A percentile compares a stretch with the other conserved stretches of the same genome.
Evolutionary conservation across 2,329 filamentous ascomycete species (phyloP).

Genomic region (Fusarium palustre): DNA sequence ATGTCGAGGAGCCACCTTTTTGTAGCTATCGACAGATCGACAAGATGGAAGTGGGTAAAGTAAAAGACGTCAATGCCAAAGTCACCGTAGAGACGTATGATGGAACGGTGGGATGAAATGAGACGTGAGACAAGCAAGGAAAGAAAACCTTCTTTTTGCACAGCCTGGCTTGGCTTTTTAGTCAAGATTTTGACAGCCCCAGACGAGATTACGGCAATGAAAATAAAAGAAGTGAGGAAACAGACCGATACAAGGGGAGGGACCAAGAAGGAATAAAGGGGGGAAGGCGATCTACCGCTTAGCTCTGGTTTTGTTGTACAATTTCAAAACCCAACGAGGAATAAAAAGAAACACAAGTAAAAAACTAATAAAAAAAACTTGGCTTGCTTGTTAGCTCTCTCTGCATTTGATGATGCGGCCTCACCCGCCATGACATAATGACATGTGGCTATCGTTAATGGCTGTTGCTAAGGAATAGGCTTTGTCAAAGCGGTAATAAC

Average conservation of each 20-base stretch:
- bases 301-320: neutral
- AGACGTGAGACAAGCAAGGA: constrained; percentile 19
- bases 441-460: constrained; percentile 11
- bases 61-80: neutral
- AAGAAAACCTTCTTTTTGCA: constrained; percentile 24
- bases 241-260: neutral
- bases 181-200: constrained; percentile 3
- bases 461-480: neutral
- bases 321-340: neutral
- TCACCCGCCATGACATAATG: constrained; percentile 40
- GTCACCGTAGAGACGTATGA: constrained; percentile 24
- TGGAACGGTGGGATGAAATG: constrained; percentile 22
- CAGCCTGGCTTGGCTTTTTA: constrained; percentile 39
- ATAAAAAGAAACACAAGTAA: neutral
- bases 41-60: constrained; percentile 28
- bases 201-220: constrained; percentile 29
- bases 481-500: constrained; percentile 17
- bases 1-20: constrained; percentile 31
- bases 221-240: constrained; percentile 7
- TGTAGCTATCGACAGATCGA: constrained; percentile 34
- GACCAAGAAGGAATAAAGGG: constrained; percentile 5
- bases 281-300: neutral
- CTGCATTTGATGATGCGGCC: constrained; percentile 36
- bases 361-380: constrained; percentile 6
- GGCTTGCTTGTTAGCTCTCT: constrained; percentile 18